Evolutionary conservation across 139 green algal genomes (phyloP).

Genomic region (Coccomyxa sp.): DNA sequence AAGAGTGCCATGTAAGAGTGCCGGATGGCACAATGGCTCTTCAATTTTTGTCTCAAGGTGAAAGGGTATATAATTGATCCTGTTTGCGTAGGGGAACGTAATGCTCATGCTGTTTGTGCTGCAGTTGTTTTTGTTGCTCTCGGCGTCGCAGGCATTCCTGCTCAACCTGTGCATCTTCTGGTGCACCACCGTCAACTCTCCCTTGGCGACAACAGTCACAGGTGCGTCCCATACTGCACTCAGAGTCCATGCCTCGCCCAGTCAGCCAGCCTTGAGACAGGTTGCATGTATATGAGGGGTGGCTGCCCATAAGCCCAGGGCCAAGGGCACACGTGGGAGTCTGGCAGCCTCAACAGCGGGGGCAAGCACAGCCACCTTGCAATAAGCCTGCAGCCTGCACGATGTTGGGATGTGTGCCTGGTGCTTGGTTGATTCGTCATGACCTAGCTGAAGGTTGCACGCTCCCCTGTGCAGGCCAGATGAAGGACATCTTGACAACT

Average conservation of each 20-base stretch:
- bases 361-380: neutral
- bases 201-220: constrained; percentile 49
- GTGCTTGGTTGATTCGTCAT: too few species aligned
- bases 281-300: too few species aligned
- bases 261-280: too few species aligned
- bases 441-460: too few species aligned
- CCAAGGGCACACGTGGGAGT: too few species aligned
- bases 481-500: constrained; percentile 56
- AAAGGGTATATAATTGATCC: too few species aligned
- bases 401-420: too few species aligned
- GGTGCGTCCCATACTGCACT: neutral
- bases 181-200: constrained; percentile 48
- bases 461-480: constrained; percentile 30
- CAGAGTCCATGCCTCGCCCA: neutral
- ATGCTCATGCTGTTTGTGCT: neutral
- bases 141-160: constrained; percentile 46
- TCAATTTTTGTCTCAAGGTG: neutral
- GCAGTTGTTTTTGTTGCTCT: constrained; percentile 37
- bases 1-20: neutral
- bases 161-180: constrained; percentile 60
- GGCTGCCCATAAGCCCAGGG: too few species aligned
- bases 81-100: neutral
- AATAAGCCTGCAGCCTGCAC: too few species aligned
- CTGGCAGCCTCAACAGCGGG: neutral
- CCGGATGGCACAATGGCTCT: neutral